Evolutionary conservation across 495 filamentous ascomycete genomes (phyloP), one percentile per base, ranked within the genome.

Genomic region (Staphylotrichum longicolle): DNA sequence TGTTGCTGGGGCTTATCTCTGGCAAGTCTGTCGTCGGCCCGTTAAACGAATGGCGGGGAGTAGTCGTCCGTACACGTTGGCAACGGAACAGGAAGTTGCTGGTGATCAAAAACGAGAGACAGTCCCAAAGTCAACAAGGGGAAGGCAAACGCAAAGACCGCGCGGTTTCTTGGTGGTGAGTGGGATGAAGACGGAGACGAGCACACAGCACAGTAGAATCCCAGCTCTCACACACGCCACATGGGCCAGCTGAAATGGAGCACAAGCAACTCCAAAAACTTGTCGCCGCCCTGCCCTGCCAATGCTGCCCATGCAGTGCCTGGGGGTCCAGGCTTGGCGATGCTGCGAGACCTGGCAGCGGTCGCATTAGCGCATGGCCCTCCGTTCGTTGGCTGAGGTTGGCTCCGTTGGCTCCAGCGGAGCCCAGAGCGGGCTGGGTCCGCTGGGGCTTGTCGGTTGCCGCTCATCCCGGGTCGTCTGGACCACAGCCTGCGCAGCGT

Each of bases 41-140:
- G 5, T 4, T 7, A 48, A 57, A 48, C 45, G 55, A 57, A 33
- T 48, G 55, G 33, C 46, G 45, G 45, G 56, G 20, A 27, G 20
- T 27, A 27, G 20, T 27, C 10, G 37, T 39, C 10, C 6, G 5
- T 39, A 39, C 6, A 39, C 10, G 37, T 39, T 6, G 37, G 37
- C 37, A 39, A 39, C 37, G 7, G 8, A 20, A 48, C 7, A 48
- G n/a, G 7, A 45, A 11, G 9, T 11, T n/a, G 7, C 40, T 10
- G 42, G 37, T 46, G 37, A 39, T 39, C 37, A 12, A 57, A 57
- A 57, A 57, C 42, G 55, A 57, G 44, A 57, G 55, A 57, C 44
- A n/a, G 3, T 39, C 8, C 45, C 55, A 27, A 42, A n/a, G 6
- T 5, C n/a, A 14, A 30, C 7, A 8, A 12, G 14, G 35, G 20